Base-by-base conservation (phyloP, 108 stramenopile species). In the Discostella stelligeroides region DNA sequence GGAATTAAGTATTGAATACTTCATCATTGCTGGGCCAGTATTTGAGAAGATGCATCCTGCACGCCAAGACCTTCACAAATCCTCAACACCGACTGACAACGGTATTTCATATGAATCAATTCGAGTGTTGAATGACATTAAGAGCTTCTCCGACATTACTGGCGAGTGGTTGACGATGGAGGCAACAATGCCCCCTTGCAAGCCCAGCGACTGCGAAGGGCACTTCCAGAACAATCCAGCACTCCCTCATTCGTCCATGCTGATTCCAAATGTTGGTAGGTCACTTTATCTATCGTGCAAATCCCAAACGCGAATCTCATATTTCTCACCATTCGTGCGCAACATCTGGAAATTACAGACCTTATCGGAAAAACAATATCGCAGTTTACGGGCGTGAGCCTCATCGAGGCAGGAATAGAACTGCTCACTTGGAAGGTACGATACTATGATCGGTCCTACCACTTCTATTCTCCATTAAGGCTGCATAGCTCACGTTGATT, bases 221-320 rank as follows among this genome's bases (percentile, higher is more conserved):
- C 75, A 76, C 34, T 76, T 76, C 47, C 12, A 76, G 8, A 49
- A 56, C 23, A 60, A 62, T 13, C 30, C 62, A 4, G 45, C 61
- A 20, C 60, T 64, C 49, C 56, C 75, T 50, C 75, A 70, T 65
- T 69, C 68, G 34, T 9, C 28, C 41, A 76, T 76, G 75, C 20
- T 70, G 10, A 58, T 69, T 15, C 75, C 68, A 17, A 69, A 69
- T 18, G 48, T 58, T 46, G 51, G 51, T 51, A 51, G 25, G 51
- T 51, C 1, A 4, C 13, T 27, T 20, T 50, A 1, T 50, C 25
- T 24, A 4, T 4, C 27, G 18, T 49, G 23, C 15, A 13, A 6
- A 6, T 12, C 1, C 48, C 7, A 17, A 7, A 25, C 24, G 12
- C 23, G 23, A 23, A 27, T 23, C 12, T 8, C 11, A 4, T 25